Conservation (phyloP, 805 yeast species). For the Priceomyces haplophilus region DNA sequence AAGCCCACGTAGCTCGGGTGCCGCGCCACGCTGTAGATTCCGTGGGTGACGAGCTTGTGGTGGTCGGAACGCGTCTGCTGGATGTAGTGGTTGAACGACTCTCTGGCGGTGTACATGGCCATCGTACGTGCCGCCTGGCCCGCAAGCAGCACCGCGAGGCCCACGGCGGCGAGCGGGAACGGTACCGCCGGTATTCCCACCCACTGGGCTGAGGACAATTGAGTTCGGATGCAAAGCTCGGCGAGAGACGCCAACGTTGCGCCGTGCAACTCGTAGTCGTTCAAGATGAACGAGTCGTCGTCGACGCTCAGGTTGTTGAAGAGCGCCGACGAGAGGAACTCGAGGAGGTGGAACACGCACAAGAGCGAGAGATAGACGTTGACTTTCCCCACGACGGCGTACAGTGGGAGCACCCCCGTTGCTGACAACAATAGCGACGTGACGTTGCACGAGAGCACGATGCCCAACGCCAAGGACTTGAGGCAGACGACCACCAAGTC, state of each 20-base stretch:
- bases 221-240: conserved; percentile 12
- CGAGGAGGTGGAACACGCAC: conserved; percentile 72
- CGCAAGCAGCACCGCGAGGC: no score
- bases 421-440: conserved; percentile 2
- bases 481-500: conserved; percentile 27
- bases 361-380: conserved; percentile 50
- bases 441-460: conserved; percentile 16
- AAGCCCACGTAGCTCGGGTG: conserved; percentile 94
- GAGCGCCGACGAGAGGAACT: conserved; percentile 74
- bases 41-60: conserved; percentile 70
- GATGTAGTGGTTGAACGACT: conserved; percentile 80
- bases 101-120: conserved; percentile 87
- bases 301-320: conserved; percentile 66
- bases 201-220: no score
- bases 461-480: conserved; percentile 35
- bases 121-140: conserved; percentile 59
- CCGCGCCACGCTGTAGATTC: conserved; percentile 63
- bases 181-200: no score
- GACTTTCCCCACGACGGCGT: not conserved
- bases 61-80: conserved; percentile 48
- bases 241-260: conserved; percentile 19
- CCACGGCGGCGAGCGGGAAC: no score
- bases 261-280: conserved; percentile 28
- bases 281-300: conserved; percentile 49
- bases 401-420: not conserved